Base-by-base conservation (phyloP, 768 basidiomycete genomes). In the Sistotremastrum niveocremeum region DNA sequence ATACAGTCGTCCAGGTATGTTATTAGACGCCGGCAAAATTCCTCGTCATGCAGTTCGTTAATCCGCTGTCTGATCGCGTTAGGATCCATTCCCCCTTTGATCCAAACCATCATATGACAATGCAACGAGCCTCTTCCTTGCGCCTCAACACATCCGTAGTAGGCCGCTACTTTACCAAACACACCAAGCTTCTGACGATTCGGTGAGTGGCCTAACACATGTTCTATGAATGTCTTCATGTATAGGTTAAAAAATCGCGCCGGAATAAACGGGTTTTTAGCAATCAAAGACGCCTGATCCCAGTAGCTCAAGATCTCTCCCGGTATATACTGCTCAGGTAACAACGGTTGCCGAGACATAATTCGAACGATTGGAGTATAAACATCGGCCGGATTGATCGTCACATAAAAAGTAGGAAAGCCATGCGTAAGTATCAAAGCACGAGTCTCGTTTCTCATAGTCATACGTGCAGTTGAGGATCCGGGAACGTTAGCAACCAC, bases 301-400 rank as follows among this genome's bases (percentile, higher is more conserved):
- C 46, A 51, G 36, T 55, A 63, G 2, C 59, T 46, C 0, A 66
- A 61, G 0, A 64, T 50, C 0, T 70, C 39, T n/a, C n/a, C n/a
- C n/a, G n/a, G n/a, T n/a, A n/a, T n/a, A n/a, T n/a, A n/a, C n/a
- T n/a, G n/a, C 0, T 57, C 52, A 0, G 53, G 45, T 0, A 57
- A 7, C 0, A 66, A 36, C 0, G 69, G 59, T 2, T 30, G 31
- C 0, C 70, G 68, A 1, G 58, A 56, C 0, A 72, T 40, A 42
- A 71, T 60, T 34, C 62, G 60, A 1, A 74, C 59, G 3, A 73
- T 2, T 1, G 68, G 69, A 52, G 65, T 69, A 34, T 67, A 60
- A 0, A 67, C 52, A 46, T 69, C 68, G 11, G 62, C 60, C 12
- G 70, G 70, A 55, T 72, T 72, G 4, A 70, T 60, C 0, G 70